A percentile compares a stretch with the other conserved stretches of the same genome.
Evolutionary conservation across 2,329 filamentous ascomycete genomes (phyloP).

Genomic region (Fusarium vanettenii): DNA sequence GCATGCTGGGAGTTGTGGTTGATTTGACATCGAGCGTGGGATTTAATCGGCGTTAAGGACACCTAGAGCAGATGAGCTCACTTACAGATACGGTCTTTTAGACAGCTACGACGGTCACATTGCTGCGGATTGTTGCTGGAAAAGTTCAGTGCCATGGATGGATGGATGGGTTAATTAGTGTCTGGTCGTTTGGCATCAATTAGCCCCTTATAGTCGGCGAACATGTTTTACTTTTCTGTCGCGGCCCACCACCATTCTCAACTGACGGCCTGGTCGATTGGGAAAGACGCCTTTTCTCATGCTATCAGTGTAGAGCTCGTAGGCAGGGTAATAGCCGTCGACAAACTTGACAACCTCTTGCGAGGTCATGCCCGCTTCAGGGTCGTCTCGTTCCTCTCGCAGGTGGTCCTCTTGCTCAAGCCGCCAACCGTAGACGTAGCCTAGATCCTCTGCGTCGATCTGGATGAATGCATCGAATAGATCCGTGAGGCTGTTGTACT

Average conservation of each 20-base stretch:
- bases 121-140: slow-evolving; percentile 18
- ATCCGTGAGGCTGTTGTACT: slow-evolving; percentile 62
- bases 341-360: slow-evolving; percentile 83
- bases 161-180: slow-evolving; percentile 32
- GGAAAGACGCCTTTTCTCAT: slow-evolving; percentile 68
- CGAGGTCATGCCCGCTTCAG: slow-evolving; percentile 78
- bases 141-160: slow-evolving; percentile 25
- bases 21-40: slow-evolving; percentile 26
- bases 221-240: slow-evolving; percentile 70
- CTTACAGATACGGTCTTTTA: slow-evolving; percentile 15
- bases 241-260: slow-evolving; percentile 70
- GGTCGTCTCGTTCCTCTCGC: slow-evolving; percentile 69
- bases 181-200: slow-evolving; percentile 21
- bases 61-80: slow-evolving; percentile 23
- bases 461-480: slow-evolving; percentile 67
- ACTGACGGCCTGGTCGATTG: slow-evolving; percentile 63
- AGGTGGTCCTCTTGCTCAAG: slow-evolving; percentile 82
- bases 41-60: slow-evolving; percentile 29
- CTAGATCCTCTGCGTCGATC: slow-evolving; percentile 75
- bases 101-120: slow-evolving; percentile 28
- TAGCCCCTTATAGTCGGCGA: slow-evolving; percentile 55
- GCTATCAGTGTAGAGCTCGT: slow-evolving; percentile 74
- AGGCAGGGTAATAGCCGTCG: slow-evolving; percentile 76
- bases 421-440: slow-evolving; percentile 87
- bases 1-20: slow-evolving; percentile 41